Conservation (phyloP, 1,139 yeast genomes). For the Pichia inconspicua region DNA sequence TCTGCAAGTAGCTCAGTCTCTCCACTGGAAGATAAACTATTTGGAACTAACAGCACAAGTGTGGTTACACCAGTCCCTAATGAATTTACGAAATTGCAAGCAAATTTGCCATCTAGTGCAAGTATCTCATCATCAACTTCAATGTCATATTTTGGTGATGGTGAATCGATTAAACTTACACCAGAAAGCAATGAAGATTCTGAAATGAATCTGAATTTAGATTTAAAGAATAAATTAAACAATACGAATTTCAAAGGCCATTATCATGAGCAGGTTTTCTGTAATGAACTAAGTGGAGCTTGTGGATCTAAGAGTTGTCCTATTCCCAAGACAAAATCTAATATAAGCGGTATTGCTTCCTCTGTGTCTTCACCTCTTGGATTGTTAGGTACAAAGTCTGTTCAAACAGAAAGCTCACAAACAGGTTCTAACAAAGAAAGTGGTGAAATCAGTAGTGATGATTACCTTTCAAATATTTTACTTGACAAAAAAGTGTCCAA, state of each 20-base stretch:
- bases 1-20: not conserved
- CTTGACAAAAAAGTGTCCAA: not conserved
- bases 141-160: not conserved
- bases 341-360: not conserved
- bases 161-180: not conserved
- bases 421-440: not conserved
- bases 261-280: slow-evolving; percentile 52
- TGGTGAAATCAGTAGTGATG: not conserved
- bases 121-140: not conserved
- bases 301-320: slow-evolving; percentile 78
- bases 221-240: slow-evolving; percentile 13
- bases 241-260: slow-evolving; percentile 32
- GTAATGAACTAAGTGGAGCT: slow-evolving; percentile 66
- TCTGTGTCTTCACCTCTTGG: not conserved
- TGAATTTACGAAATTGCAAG: not conserved
- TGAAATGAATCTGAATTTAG: not conserved
- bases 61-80: not conserved
- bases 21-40: not conserved
- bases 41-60: not conserved
- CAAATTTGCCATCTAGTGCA: not conserved
- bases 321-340: slow-evolving; percentile 39
- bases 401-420: not conserved
- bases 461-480: not conserved
- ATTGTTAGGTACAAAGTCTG: not conserved
- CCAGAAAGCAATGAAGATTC: not conserved